Conservation (phyloP, 768 basidiomycete species). For the Lyophyllum semitale region DNA sequence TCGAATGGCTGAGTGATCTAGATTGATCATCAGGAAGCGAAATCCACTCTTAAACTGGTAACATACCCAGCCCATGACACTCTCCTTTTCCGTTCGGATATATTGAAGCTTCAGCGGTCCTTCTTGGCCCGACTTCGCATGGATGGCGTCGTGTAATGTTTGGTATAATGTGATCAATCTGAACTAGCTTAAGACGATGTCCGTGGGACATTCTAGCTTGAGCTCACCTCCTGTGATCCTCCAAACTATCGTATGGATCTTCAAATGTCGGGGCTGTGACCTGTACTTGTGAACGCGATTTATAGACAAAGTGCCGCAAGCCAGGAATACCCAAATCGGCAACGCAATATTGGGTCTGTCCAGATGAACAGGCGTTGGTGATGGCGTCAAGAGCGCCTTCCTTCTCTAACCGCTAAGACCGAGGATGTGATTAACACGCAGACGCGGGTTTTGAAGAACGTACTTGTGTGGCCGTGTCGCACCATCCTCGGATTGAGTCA, state of each 20-base stretch:
- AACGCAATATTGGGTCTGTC: conserved; percentile 64
- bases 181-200: not conserved
- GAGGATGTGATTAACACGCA: not conserved
- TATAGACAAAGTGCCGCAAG: conserved; percentile 93
- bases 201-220: not conserved
- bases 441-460: conserved; percentile 2
- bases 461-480: conserved; percentile 65
- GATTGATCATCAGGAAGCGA: not conserved
- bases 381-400: conserved; percentile 61
- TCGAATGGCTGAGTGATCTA: conserved; percentile 96
- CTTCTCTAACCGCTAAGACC: conserved; percentile 58
- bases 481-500: conserved; percentile 79
- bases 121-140: conserved; percentile 85
- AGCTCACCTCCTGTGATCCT: conserved; percentile 61
- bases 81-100: conserved; percentile 82
- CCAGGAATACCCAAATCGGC: conserved; percentile 86
- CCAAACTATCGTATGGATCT: conserved; percentile 71
- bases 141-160: conserved; percentile 82
- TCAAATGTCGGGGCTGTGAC: conserved; percentile 85
- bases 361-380: conserved; percentile 43
- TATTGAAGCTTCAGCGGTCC: conserved; percentile 85
- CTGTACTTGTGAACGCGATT: conserved; percentile 87
- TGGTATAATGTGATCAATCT: conserved; percentile 90
- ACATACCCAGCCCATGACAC: conserved; percentile 92
- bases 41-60: not conserved